Percentiles rank a stretch among this genome's conserved stretches.
phyloP scores from a whole-genome alignment of 1,139 yeast genomes.

The Nakaseomyces kungkrabaensis region DNA sequence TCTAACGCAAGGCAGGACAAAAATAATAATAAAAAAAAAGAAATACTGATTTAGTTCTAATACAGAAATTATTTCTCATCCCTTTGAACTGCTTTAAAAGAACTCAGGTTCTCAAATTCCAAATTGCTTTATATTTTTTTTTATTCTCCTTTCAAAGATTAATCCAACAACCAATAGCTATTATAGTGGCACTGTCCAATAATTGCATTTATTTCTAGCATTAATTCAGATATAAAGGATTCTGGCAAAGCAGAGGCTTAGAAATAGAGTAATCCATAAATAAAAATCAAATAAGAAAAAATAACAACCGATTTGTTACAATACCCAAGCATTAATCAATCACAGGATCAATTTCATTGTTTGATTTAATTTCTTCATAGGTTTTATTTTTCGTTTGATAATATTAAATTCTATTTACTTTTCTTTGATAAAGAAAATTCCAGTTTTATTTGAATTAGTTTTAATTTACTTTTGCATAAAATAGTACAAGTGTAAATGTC shows the following conservation, averaged over 20 bases:
- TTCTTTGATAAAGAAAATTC: not conserved
- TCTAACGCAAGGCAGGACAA: not conserved
- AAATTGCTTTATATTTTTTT: not conserved
- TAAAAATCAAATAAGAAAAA: not conserved
- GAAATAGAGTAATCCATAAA: too few relatives aligned
- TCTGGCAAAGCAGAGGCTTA: too few relatives aligned
- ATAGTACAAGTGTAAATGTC: not conserved
- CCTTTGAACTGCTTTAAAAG: not conserved
- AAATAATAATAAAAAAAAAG: not conserved
- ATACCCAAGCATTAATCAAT: not conserved
- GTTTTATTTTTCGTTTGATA: not conserved
- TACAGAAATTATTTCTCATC: not conserved
- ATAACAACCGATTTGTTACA: not conserved
- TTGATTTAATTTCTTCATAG: not conserved
- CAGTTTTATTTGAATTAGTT: not conserved
- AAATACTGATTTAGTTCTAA: not conserved
- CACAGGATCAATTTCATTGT: too few relatives aligned
- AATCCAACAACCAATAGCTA: not conserved
- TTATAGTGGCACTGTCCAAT: not conserved
- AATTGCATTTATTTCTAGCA: not conserved
- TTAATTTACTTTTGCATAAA: not conserved
- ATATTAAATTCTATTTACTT: not conserved
- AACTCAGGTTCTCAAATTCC: not conserved
- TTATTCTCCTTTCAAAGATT: not conserved
- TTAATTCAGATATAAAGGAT: too few relatives aligned